A percentile compares a stretch with the other conserved stretches of the same genome.
Conservation (phyloP, 495 filamentous ascomycete genomes). For the Penicillium parvum region DNA sequence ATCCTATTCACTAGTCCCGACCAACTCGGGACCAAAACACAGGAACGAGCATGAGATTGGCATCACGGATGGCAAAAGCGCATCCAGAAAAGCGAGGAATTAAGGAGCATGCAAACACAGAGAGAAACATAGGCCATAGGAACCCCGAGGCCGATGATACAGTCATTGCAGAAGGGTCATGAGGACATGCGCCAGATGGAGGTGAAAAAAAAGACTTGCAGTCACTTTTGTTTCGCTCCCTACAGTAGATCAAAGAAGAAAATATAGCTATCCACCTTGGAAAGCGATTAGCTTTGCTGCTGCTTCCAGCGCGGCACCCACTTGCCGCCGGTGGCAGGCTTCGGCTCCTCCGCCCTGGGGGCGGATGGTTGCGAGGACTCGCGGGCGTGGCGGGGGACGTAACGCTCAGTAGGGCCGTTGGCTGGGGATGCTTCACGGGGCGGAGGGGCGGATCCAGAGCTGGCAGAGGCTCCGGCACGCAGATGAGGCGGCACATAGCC, state of each 20-base stretch:
- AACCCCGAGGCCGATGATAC: constrained; percentile 25
- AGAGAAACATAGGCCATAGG: constrained; percentile 13
- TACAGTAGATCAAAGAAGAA: constrained; percentile 19
- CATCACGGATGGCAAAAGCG: constrained; percentile 21
- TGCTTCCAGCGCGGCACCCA: constrained; percentile 47
- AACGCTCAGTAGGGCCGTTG: constrained; percentile 33
- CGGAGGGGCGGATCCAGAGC: constrained; percentile 29
- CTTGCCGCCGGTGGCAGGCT: constrained; percentile 25
- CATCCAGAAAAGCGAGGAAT: constrained; percentile 18
- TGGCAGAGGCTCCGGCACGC: constrained; percentile 32
- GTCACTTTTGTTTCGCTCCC: constrained; percentile 28
- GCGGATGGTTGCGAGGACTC: constrained; percentile 34
- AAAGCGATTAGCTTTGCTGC: constrained; percentile 33
- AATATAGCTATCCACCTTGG: constrained; percentile 10
- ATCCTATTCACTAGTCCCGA: constrained; percentile 15
- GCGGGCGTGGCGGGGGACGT: constrained; percentile 35
- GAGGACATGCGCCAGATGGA: constrained; percentile 28
- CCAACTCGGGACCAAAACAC: constrained; percentile 8
- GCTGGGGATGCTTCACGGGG: constrained; percentile 19
- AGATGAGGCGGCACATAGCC: constrained; percentile 51
- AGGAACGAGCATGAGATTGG: constrained; percentile 16
- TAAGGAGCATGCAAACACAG: constrained; percentile 12
- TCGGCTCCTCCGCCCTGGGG: constrained; percentile 33
- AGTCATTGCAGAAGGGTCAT: constrained; percentile 30
- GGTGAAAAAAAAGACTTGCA: constrained; percentile 22